Conservation (phyloP, 2,329 filamentous ascomycete species). For the Acarospora socialis region DNA sequence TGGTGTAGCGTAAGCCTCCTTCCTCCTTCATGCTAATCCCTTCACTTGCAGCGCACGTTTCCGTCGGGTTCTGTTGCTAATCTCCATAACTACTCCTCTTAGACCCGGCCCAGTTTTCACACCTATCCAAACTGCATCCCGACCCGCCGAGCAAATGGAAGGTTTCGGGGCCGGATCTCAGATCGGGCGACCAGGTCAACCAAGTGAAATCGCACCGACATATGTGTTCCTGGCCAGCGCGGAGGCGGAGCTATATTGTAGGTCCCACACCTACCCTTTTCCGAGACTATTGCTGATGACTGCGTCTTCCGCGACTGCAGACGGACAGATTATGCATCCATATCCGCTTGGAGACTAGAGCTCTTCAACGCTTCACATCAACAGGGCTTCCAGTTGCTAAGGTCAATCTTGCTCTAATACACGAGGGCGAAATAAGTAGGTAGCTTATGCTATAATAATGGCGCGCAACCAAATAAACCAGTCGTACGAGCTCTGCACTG, state of each 20-base stretch:
- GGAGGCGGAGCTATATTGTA: conserved; percentile 24
- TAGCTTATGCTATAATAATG: too few species aligned
- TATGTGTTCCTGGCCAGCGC: conserved; percentile 26
- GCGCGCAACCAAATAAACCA: too few species aligned
- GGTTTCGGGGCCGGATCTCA: conserved; percentile 17
- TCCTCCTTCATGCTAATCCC: too few species aligned
- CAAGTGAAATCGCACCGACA: conserved; percentile 26
- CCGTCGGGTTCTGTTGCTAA: too few species aligned
- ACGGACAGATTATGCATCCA: conserved; percentile 23
- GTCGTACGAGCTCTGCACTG: too few species aligned
- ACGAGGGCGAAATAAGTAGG: too few species aligned
- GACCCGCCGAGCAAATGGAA: conserved; percentile 23
- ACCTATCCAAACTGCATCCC: conserved; percentile 23
- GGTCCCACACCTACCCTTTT: conserved; percentile 8
- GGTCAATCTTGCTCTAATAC: too few species aligned
- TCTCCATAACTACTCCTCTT: not conserved
- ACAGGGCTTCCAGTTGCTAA: too few species aligned
- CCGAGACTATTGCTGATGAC: not conserved
- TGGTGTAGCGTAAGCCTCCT: conserved; percentile 29
- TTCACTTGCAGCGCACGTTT: too few species aligned
- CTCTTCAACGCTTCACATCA: too few species aligned
- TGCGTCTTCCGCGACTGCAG: too few species aligned
- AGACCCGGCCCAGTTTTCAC: conserved; percentile 11
- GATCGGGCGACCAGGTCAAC: conserved; percentile 24
- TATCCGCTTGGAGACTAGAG: conserved; percentile 23